Base-by-base conservation (phyloP, 2,329 filamentous ascomycete species). In the Cytospora mali region DNA sequence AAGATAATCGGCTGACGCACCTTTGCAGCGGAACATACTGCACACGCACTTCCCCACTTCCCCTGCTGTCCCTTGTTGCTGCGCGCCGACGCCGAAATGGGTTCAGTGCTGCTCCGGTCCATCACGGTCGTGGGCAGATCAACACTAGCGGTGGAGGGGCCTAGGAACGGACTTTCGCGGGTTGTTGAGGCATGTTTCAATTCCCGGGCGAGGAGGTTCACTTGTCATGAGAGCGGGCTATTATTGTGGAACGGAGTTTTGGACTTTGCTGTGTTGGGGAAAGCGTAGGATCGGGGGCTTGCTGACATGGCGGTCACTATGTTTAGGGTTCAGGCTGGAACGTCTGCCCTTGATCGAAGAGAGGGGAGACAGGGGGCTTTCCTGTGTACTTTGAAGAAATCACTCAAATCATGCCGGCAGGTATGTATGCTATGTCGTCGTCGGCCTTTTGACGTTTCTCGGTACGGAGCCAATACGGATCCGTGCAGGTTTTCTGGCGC, bases 21-120 rank as follows among this genome's bases (percentile, higher is more conserved):
- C 46, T 66, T 66, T 14, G 64, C 64, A 21, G 58, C 54, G n/a
- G 64, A 51, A 27, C 64, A 66, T 16, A 39, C 53, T 6, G 64
- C 50, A 27, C 64, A 66, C 11, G 64, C 64, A 46, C 64, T 66
- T 27, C 64, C 64, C 64, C 64, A 66, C 51, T 52, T 58, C 3
- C 64, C 62, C 33, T 65, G 64, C 31, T 59, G 54, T 35, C 16
- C 33, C 35, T 60, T 49, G 10, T 23, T 48, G 50, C 50, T 42
- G 7, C 49, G 14, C 18, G 35, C 35, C 27, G 57, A 53, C 3
- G 21, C 64, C 55, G 42, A 70, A 56, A 21, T 62, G 21, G 6
- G 51, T 51, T 48, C 28, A 6, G 27, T 33, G 5, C 58, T 60
- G 10, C 58, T 51, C 21, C 58, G 50, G 11, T 60, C 53, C 58